Evolutionary conservation across 495 filamentous ascomycete species (phyloP).

Genomic region (Penicillium tannophilum): DNA sequence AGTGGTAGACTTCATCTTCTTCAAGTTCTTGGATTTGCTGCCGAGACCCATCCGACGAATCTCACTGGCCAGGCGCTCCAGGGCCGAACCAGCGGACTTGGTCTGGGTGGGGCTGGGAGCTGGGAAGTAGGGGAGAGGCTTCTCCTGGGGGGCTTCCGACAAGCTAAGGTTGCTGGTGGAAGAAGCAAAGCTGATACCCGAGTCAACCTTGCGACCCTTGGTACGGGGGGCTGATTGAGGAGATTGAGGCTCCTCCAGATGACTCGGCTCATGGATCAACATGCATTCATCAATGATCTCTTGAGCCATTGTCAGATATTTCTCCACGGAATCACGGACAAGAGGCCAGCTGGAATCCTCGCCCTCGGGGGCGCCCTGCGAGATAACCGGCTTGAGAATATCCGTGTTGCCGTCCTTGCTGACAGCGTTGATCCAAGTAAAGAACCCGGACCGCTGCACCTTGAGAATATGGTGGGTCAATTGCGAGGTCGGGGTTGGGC

Average conservation of each 20-base stretch:
- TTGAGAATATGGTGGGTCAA: conserved; percentile 56
- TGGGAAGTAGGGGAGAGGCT: conserved; percentile 50
- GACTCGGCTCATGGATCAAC: conserved; percentile 49
- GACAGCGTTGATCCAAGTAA: conserved; percentile 63
- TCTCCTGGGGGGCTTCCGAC: conserved; percentile 34
- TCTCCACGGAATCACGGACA: conserved; percentile 56
- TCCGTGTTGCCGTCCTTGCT: conserved; percentile 55
- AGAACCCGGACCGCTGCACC: conserved; percentile 65
- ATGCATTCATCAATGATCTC: conserved; percentile 63
- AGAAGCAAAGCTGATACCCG: conserved; percentile 62
- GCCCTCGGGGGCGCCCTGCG: conserved; percentile 51
- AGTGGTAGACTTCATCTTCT: conserved; percentile 54
- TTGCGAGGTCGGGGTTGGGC: conserved; percentile 52
- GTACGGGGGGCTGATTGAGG: conserved; percentile 24
- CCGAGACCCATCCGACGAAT: conserved; percentile 50
- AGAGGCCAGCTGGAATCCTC: conserved; percentile 60
- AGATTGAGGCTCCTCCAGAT: conserved; percentile 39
- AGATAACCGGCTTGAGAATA: conserved; percentile 57
- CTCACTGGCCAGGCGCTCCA: conserved; percentile 62
- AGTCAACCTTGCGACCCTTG: conserved; percentile 61
- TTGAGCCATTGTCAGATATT: conserved; percentile 61
- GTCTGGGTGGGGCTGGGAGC: conserved; percentile 21
- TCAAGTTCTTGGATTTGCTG: conserved; percentile 37
- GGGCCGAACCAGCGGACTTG: conserved; percentile 47
- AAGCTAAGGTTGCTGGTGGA: conserved; percentile 36